These are phyloP conservation scores for Gamarada debralockiae DNA, from an alignment of 495 filamentous ascomycete species.

Conservation along the genomic window DNA sequence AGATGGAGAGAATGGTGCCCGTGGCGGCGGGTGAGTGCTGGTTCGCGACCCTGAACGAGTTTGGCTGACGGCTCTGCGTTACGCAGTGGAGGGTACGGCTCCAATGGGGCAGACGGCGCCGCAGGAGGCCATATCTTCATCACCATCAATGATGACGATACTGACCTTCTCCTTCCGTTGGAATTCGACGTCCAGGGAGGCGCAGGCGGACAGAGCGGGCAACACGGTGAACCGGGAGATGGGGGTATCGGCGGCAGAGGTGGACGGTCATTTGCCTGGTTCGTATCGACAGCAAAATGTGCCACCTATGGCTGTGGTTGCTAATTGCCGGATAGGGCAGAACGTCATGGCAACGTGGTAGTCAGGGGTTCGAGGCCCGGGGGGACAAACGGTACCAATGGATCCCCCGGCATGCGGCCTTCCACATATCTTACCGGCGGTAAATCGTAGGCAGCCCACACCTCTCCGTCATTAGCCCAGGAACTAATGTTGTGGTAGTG, in stretches of 20 bases:
- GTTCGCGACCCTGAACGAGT: background rate
- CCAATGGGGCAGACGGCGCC: slow-evolving; percentile 30
- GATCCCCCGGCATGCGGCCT: too few relatives aligned
- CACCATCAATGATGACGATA: slow-evolving; percentile 27
- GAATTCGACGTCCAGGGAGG: slow-evolving; percentile 21
- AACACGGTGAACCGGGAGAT: slow-evolving; percentile 29
- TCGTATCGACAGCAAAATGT: too few relatives aligned
- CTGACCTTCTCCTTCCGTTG: slow-evolving; percentile 26
- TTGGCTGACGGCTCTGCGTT: background rate
- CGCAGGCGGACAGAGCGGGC: slow-evolving; percentile 18
- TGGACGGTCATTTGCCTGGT: slow-evolving; percentile 23
- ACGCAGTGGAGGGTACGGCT: slow-evolving; percentile 26
- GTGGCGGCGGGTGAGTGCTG: slow-evolving; percentile 29
- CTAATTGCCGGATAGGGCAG: too few relatives aligned
- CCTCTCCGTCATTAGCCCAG: too few relatives aligned
- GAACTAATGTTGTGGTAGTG: too few relatives aligned
- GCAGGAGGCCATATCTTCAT: slow-evolving; percentile 27
- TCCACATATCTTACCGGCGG: too few relatives aligned
- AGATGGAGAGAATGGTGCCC: slow-evolving; percentile 25
- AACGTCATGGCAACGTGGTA: too few relatives aligned
- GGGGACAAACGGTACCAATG: too few relatives aligned
- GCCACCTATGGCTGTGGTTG: too few relatives aligned
- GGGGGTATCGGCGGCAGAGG: slow-evolving; percentile 30
- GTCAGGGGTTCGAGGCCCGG: too few relatives aligned
- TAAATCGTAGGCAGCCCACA: too few relatives aligned